Conservation (phyloP, 148 eudicot species). For the Camellia sinensis region DNA sequence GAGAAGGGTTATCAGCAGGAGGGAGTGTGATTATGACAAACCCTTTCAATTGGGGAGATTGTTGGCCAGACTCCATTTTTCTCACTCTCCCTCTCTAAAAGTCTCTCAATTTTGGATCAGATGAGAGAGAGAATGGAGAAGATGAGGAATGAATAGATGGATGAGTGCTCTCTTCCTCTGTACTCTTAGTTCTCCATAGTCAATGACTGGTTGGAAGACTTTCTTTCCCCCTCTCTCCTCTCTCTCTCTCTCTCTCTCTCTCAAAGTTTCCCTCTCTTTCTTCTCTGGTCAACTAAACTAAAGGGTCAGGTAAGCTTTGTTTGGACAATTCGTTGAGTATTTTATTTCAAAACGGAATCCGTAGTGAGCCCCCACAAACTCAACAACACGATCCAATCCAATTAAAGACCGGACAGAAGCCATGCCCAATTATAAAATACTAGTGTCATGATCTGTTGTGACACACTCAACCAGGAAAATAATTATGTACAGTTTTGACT, state of each 20-base stretch:
- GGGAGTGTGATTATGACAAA: constrained; percentile 47
- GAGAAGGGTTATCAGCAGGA: constrained; percentile 49
- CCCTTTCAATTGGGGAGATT: constrained; percentile 29
- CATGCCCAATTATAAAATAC: too few species aligned
- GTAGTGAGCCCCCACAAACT: too few species aligned
- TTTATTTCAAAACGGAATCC: too few species aligned
- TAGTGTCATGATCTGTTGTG: too few species aligned
- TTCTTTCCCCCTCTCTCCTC: background rate
- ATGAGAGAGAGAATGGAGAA: background rate
- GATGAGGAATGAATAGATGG: background rate
- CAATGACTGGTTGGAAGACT: background rate
- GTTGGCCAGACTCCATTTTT: constrained; percentile 22
- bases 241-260: background rate
- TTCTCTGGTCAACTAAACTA: background rate
- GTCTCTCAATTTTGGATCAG: too few species aligned
- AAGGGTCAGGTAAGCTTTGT: background rate
- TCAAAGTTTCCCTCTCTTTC: background rate
- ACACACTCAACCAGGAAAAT: too few species aligned
- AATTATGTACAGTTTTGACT: too few species aligned
- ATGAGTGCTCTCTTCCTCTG: background rate
- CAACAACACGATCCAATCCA: too few species aligned
- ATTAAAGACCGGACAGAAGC: too few species aligned
- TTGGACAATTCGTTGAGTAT: too few species aligned
- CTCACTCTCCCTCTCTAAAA: background rate
- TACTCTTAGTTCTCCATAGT: background rate